Evolutionary conservation across 225 moss, liverwort and hornwort species (phyloP).

Genomic region (Ulota crispa): DNA sequence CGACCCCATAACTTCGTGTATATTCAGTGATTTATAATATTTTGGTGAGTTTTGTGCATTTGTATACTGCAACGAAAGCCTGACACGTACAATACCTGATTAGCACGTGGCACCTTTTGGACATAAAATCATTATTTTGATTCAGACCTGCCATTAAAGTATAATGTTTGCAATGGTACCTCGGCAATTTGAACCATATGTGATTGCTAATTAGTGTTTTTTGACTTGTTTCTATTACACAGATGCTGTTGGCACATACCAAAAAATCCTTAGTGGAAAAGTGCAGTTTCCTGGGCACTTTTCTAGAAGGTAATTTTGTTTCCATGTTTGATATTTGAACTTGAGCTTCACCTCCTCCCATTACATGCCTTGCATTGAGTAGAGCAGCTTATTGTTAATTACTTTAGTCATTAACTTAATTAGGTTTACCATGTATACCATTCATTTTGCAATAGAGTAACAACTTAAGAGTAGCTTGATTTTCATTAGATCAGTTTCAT

Average conservation of each 20-base stretch:
- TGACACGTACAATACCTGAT: neutral
- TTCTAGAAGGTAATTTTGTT: conserved; percentile 67
- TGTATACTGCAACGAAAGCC: neutral
- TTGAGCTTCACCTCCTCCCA: neutral
- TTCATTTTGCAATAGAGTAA: too few species aligned
- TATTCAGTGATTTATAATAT: neutral
- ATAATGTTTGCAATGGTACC: neutral
- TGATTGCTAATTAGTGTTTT: neutral
- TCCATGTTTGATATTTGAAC: neutral
- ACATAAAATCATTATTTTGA: neutral
- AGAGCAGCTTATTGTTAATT: too few species aligned
- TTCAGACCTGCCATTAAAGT: neutral
- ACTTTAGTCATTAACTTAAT: too few species aligned
- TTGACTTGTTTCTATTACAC: conserved; percentile 8
- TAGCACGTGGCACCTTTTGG: too few species aligned
- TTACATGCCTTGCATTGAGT: neutral
- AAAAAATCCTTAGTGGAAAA: conserved; percentile 73
- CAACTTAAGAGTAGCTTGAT: too few species aligned
- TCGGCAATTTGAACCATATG: neutral
- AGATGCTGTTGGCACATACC: conserved; percentile 94
- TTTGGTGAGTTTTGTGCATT: neutral
- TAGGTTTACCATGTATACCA: too few species aligned
- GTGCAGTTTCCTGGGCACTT: conserved; percentile 90
- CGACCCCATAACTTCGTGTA: neutral
- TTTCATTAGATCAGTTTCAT: too few species aligned